These are phyloP conservation scores for Aspergillus luchuensis DNA, from an alignment of 2,329 filamentous ascomycete genomes.

Conservation along the genomic window DNA sequence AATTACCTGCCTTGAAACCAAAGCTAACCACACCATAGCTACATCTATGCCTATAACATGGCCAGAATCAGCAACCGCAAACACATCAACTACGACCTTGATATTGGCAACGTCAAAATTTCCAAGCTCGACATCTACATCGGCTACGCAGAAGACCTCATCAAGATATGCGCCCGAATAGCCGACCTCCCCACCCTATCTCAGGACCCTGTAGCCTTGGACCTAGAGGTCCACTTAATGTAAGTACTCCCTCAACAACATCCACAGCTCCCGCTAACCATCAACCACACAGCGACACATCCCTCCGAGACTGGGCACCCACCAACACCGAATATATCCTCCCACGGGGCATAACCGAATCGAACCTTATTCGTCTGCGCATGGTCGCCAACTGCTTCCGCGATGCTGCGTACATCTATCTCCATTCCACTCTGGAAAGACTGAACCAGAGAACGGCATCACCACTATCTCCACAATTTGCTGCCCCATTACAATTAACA, in stretches of 20 bases:
- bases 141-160: slow-evolving; percentile 41
- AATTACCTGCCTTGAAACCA: not conserved
- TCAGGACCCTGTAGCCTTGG: slow-evolving; percentile 27
- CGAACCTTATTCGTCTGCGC: slow-evolving; percentile 33
- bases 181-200: slow-evolving; percentile 32
- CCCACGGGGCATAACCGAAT: slow-evolving; percentile 32
- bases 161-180: slow-evolving; percentile 38
- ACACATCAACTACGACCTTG: slow-evolving; percentile 22
- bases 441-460: slow-evolving; percentile 20
- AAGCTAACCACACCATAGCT: slow-evolving; percentile 23
- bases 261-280: not conserved
- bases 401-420: slow-evolving; percentile 40
- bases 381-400: slow-evolving; percentile 42
- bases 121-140: slow-evolving; percentile 41
- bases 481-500: not conserved
- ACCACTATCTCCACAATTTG: not conserved
- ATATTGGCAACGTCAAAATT: slow-evolving; percentile 26
- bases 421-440: slow-evolving; percentile 39
- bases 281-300: slow-evolving; percentile 30
- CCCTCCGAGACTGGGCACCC: slow-evolving; percentile 36
- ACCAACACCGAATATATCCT: slow-evolving; percentile 32
- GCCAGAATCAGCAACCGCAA: slow-evolving; percentile 37
- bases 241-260: slow-evolving; percentile 16
- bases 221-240: slow-evolving; percentile 33
- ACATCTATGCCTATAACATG: slow-evolving; percentile 38